phyloP scores from a whole-genome alignment of 305 asterid genomes.

The Striga hermonthica region DNA sequence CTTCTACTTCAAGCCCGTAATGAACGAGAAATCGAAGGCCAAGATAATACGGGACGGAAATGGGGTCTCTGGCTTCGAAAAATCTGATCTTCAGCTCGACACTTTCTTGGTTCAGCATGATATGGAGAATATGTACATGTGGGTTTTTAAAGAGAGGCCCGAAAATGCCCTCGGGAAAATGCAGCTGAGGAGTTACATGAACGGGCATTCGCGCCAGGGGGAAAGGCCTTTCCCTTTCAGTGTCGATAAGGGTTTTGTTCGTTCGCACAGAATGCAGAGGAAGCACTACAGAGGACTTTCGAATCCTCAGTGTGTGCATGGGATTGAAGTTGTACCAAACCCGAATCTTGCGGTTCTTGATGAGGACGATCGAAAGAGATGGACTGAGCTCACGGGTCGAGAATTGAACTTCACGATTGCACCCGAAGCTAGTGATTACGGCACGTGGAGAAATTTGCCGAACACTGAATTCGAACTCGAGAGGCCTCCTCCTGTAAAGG shows the following conservation, averaged over 20 bases:
- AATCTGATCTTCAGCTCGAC: slow-evolving; percentile 77
- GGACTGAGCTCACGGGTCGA: slow-evolving; percentile 80
- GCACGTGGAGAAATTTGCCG: slow-evolving; percentile 78
- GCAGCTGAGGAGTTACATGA: slow-evolving; percentile 94
- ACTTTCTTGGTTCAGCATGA: slow-evolving; percentile 91
- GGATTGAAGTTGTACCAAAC: slow-evolving; percentile 63
- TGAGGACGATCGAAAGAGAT: slow-evolving; percentile 73
- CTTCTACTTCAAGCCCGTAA: slow-evolving; percentile 81
- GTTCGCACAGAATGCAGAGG: slow-evolving; percentile 89
- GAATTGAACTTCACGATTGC: slow-evolving; percentile 61
- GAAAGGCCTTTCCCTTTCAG: slow-evolving; percentile 83
- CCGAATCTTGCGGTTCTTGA: slow-evolving; percentile 55
- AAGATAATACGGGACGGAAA: slow-evolving; percentile 57
- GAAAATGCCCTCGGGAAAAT: slow-evolving; percentile 88
- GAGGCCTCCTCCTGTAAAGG: slow-evolving; percentile 49
- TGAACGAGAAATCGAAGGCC: slow-evolving; percentile 75
- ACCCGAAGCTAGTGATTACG: slow-evolving; percentile 65
- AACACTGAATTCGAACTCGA: slow-evolving; percentile 79
- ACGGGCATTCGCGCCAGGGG: slow-evolving; percentile 94
- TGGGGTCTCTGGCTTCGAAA: slow-evolving; percentile 71
- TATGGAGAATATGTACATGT: slow-evolving; percentile 95
- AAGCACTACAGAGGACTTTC: slow-evolving; percentile 92
- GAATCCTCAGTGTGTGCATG: slow-evolving; percentile 89
- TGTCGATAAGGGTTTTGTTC: slow-evolving; percentile 75
- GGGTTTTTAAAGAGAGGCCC: slow-evolving; percentile 90